Evolutionary conservation across 2,329 filamentous ascomycete species (phyloP).

Genomic region (Aspergillus persii): DNA sequence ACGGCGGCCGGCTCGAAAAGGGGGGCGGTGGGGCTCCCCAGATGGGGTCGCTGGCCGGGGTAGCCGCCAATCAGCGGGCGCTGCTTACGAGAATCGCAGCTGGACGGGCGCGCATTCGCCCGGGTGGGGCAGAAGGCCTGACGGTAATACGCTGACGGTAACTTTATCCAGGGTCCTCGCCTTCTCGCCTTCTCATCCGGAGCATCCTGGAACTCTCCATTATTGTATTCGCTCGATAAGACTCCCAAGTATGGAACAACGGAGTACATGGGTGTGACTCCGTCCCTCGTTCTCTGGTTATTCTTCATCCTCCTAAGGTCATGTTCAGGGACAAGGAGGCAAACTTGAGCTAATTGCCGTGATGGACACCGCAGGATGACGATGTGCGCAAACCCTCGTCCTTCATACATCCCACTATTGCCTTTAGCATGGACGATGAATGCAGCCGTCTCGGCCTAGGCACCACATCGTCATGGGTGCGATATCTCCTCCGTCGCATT

Average conservation of each 20-base stretch:
- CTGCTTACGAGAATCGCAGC: conserved; percentile 1
- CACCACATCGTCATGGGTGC: not conserved
- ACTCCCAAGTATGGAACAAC: too few species aligned
- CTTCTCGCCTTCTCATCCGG: too few species aligned
- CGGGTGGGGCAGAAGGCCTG: not conserved
- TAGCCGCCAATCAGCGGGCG: conserved; percentile 2
- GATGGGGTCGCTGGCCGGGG: conserved; percentile 3
- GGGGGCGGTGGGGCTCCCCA: conserved; percentile 10
- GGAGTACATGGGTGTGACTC: too few species aligned
- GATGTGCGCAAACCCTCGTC: not conserved
- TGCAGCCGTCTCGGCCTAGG: not conserved
- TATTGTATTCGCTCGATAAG: too few species aligned
- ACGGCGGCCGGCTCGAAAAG: conserved; percentile 11
- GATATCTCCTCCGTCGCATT: not conserved
- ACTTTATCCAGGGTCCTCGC: not conserved
- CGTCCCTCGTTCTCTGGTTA: too few species aligned
- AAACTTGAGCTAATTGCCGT: too few species aligned
- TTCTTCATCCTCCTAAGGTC: too few species aligned
- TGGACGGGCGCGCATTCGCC: not conserved
- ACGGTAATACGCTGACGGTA: conserved; percentile 4
- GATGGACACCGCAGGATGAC: not conserved
- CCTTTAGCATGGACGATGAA: not conserved
- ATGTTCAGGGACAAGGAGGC: too few species aligned
- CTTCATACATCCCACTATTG: not conserved
- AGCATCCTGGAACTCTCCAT: too few species aligned